Evolutionary conservation across 805 yeast genomes (phyloP), one percentile per base, ranked within the genome.

Genomic region (Candida patagonica): DNA sequence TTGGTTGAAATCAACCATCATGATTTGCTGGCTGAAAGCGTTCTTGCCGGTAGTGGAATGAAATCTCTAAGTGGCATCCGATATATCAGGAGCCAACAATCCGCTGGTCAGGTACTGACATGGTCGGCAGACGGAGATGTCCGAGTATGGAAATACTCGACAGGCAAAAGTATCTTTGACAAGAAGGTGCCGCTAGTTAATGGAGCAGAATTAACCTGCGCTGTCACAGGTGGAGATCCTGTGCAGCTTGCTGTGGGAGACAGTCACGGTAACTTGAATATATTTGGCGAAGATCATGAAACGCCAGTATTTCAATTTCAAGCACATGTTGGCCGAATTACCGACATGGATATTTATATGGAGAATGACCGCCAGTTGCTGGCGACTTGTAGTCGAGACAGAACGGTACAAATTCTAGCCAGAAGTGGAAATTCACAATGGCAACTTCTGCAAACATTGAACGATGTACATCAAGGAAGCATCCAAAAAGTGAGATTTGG

Each of bases 401-500:
- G 85, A 38, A 78, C 77, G 65, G 68, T 78, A 23, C 85, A 78
- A 52, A 52, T 78, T 0, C 74, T 73, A 43, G 50, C 53, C 10
- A 59, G 56, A 35, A 6, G 19, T 21, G 35, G 30, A 4, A 39
- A 34, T 3, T 47, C 38, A 1, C 41, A 44, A 2, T 79, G 84
- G 83, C 65, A 60, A 4, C 56, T 80, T 3, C 54, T 67, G 33
- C 81, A 78, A 49, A 80, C 87, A 0, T 50, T 80, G n/a, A 15
- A 20, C 8, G 70, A 73, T 1, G 60, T 68, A 5, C 84, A 76
- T 48, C 73, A 69, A 39, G 81, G 76, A 0, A 76, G 71, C 50
- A 54, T 77, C 9, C 38, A 67, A 7, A 64, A 65, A 23, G 49
- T 74, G 1, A 42, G 55, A 2, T 61, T 57, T 32, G 35, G 48